These are phyloP conservation scores for Neurospora intermedia DNA, from an alignment of 495 filamentous ascomycete species.

Conservation along the genomic window DNA sequence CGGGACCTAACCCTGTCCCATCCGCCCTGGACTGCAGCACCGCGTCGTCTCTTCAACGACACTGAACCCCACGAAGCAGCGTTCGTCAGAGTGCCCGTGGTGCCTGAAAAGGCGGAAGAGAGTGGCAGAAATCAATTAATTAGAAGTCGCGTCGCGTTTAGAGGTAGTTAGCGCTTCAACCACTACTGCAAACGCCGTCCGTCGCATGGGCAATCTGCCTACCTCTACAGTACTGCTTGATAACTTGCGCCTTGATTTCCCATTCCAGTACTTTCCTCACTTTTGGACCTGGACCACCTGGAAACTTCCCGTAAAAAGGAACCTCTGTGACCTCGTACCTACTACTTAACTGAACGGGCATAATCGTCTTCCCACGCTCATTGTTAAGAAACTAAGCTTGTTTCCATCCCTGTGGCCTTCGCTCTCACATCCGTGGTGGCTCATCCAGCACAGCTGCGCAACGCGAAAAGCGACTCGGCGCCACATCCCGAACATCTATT, in stretches of 20 bases:
- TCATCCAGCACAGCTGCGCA: neutral
- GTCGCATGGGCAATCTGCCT: neutral
- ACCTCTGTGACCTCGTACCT: neutral
- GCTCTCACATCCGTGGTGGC: neutral
- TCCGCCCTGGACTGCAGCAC: neutral
- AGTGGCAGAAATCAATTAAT: conserved; percentile 9
- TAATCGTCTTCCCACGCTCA: neutral
- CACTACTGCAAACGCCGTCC: neutral
- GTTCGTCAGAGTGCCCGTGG: neutral
- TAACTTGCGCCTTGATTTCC: neutral
- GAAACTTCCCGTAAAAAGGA: neutral
- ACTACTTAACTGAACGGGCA: neutral
- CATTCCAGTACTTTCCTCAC: neutral
- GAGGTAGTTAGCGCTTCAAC: neutral
- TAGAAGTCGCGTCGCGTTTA: conserved; percentile 15
- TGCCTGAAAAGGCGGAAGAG: neutral
- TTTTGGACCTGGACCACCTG: neutral
- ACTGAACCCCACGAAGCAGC: neutral
- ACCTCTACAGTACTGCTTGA: too few relatives aligned
- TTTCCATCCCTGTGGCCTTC: neutral
- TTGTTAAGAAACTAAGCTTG: neutral
- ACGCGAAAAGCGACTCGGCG: neutral
- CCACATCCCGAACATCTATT: neutral
- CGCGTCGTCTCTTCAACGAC: neutral
- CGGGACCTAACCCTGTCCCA: neutral